phyloP scores from a whole-genome alignment of 2,329 filamentous ascomycete genomes.

The Cordyceps cicadae region DNA sequence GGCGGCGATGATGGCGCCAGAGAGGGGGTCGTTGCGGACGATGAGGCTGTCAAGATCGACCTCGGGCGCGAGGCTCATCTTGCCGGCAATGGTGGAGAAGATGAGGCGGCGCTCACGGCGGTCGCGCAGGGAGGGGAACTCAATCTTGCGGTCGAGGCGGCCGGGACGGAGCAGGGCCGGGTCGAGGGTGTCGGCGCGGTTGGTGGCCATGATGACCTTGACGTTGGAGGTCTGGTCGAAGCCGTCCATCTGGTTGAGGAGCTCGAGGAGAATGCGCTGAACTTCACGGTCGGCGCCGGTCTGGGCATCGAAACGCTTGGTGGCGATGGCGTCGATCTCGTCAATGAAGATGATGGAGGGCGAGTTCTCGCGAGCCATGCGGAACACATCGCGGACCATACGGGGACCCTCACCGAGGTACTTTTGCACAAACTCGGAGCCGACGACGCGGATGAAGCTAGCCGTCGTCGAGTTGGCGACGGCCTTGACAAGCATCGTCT shows the following conservation, averaged over 20 bases:
- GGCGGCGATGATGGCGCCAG: slow-evolving; percentile 90
- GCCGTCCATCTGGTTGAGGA: slow-evolving; percentile 99
- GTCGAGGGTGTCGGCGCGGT: slow-evolving; percentile 93
- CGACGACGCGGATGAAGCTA: slow-evolving; percentile 96
- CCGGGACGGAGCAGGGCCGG: slow-evolving; percentile 90
- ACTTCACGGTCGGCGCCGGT: slow-evolving; percentile 97
- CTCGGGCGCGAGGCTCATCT: slow-evolving; percentile 95
- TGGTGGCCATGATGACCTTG: slow-evolving; percentile 99
- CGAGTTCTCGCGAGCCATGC: slow-evolving; percentile 97
- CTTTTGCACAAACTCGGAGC: slow-evolving; percentile 98
- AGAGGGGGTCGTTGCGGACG: slow-evolving; percentile 90
- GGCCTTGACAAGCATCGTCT: slow-evolving; percentile 97
- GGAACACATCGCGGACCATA: slow-evolving; percentile 98
- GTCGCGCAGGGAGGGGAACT: slow-evolving; percentile 92
- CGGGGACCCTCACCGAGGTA: slow-evolving; percentile 95
- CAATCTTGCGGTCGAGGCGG: slow-evolving; percentile 94
- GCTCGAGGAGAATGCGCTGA: slow-evolving; percentile 92
- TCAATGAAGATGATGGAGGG: slow-evolving; percentile 99
- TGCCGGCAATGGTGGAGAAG: slow-evolving; percentile 91
- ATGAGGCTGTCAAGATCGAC: slow-evolving; percentile 95
- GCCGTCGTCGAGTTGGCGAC: slow-evolving; percentile 97
- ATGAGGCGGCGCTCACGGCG: slow-evolving; percentile 92
- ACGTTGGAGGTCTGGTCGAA: slow-evolving; percentile 99
- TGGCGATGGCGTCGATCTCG: slow-evolving; percentile 97
- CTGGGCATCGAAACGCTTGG: slow-evolving; percentile 97